phyloP scores from a whole-genome alignment of 805 yeast species.

The Wickerhamomyces alni region DNA sequence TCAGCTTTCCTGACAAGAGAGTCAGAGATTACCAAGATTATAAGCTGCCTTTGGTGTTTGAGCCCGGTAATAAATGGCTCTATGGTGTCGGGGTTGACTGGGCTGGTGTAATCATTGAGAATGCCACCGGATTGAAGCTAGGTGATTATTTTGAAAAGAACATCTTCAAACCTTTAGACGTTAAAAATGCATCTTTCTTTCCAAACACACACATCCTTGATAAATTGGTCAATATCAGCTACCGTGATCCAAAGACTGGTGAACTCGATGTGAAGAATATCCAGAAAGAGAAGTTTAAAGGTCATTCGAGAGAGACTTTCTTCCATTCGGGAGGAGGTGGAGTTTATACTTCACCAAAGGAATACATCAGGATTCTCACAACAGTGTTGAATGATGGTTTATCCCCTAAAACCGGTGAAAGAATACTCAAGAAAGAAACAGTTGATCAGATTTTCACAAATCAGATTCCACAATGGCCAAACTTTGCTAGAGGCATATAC shows the following conservation, averaged over 20 bases:
- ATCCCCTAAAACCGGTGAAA: constrained; percentile 24
- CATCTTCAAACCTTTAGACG: constrained; percentile 22
- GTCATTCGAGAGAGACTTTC: too few relatives aligned
- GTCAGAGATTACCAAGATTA: constrained; percentile 2
- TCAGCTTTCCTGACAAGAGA: too few relatives aligned
- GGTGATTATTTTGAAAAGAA: constrained; percentile 20
- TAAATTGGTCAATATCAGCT: constrained; percentile 10
- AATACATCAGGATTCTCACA: constrained; percentile 30
- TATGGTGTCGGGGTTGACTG: constrained; percentile 27
- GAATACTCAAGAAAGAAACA: constrained; percentile 25
- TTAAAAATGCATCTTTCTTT: constrained; percentile 15
- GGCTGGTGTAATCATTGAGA: constrained; percentile 24
- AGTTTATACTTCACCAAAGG: constrained; percentile 28
- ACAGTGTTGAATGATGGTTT: constrained; percentile 32
- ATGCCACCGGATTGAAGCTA: constrained; percentile 17
- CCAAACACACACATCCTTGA: constrained; percentile 6
- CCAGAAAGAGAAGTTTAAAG: too few relatives aligned
- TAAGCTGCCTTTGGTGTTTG: constrained; percentile 18
- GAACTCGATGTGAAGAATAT: too few relatives aligned
- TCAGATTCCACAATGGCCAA: constrained; percentile 22
- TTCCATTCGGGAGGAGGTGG: constrained; percentile 36
- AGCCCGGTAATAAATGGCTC: constrained; percentile 27
- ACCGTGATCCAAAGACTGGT: constrained; percentile 7
- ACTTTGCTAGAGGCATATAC: constrained; percentile 9
- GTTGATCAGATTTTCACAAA: constrained; percentile 24